A percentile compares a stretch with the other conserved stretches of the same genome.
Evolutionary conservation across 208 protist species (phyloP).

Genomic region (Wallacemonas sp.): DNA sequence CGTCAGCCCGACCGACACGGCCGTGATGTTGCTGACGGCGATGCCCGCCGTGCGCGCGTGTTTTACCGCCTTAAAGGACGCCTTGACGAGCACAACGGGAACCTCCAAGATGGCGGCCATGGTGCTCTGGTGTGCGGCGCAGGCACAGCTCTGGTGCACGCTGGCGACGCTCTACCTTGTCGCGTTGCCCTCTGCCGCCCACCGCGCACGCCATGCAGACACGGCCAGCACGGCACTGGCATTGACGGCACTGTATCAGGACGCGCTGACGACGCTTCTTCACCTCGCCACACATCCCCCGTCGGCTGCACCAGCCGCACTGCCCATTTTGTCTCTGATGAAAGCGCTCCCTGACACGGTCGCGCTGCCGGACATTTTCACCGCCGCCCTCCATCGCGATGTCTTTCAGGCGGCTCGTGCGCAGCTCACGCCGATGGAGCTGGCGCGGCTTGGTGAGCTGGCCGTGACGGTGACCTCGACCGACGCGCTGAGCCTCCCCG

Average conservation of each 20-base stretch:
- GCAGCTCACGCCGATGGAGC: slow-evolving; percentile 19
- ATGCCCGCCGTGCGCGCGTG: slow-evolving; percentile 1
- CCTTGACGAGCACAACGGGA: neutral
- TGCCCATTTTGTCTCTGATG: neutral
- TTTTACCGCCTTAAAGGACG: slow-evolving; percentile 6
- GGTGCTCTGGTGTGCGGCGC: slow-evolving; percentile 1
- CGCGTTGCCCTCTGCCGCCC: neutral
- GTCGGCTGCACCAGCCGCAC: too few species aligned
- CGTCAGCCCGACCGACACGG: too few species aligned
- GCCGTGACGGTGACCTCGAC: slow-evolving; percentile 15
- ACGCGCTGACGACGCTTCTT: neutral
- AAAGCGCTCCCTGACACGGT: slow-evolving; percentile 8
- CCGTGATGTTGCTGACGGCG: neutral
- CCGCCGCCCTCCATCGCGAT: slow-evolving; percentile 12
- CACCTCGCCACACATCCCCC: neutral
- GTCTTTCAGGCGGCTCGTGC: slow-evolving; percentile 29
- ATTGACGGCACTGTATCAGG: slow-evolving; percentile 3
- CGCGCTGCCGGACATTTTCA: slow-evolving; percentile 26
- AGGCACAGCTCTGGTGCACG: slow-evolving; percentile 13
- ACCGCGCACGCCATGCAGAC: neutral
- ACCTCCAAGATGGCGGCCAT: neutral
- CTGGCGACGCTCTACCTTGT: slow-evolving; percentile 1
- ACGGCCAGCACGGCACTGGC: too few species aligned
- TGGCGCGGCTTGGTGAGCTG: slow-evolving; percentile 23
- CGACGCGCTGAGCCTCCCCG: slow-evolving; percentile 14